Conservation (phyloP, 345 rosid species). For the Aquilaria malaccensis region DNA sequence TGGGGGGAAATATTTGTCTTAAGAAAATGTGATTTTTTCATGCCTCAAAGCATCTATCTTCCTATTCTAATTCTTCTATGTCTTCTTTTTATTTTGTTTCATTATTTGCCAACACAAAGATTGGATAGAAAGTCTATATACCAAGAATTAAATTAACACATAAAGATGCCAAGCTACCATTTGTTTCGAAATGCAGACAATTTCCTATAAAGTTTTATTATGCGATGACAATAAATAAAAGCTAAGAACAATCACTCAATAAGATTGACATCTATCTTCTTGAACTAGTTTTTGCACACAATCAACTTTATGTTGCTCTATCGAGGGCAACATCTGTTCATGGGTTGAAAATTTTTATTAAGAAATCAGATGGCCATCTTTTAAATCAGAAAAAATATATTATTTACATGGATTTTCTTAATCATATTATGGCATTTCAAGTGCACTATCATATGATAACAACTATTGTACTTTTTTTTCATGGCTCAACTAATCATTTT, state of each 20-base stretch:
- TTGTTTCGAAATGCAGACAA: neutral
- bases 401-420: neutral
- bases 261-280: neutral
- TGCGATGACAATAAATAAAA: slow-evolving; percentile 2
- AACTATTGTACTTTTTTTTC: too few species aligned
- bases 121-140: neutral
- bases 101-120: neutral
- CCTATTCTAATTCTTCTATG: too few species aligned
- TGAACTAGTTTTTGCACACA: neutral
- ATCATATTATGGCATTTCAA: neutral
- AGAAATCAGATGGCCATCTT: neutral
- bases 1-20: too few species aligned
- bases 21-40: too few species aligned
- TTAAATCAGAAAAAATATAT: neutral
- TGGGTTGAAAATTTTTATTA: neutral
- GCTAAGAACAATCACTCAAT: neutral
- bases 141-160: neutral
- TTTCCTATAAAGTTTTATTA: neutral
- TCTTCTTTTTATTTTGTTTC: too few species aligned
- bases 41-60: too few species aligned
- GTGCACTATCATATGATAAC: neutral
- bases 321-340: neutral
- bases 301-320: neutral
- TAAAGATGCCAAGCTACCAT: neutral
- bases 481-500: too few species aligned